These are phyloP conservation scores for Tolypocladium cylindrosporum DNA, from an alignment of 2,329 filamentous ascomycete species.

Conservation along the genomic window DNA sequence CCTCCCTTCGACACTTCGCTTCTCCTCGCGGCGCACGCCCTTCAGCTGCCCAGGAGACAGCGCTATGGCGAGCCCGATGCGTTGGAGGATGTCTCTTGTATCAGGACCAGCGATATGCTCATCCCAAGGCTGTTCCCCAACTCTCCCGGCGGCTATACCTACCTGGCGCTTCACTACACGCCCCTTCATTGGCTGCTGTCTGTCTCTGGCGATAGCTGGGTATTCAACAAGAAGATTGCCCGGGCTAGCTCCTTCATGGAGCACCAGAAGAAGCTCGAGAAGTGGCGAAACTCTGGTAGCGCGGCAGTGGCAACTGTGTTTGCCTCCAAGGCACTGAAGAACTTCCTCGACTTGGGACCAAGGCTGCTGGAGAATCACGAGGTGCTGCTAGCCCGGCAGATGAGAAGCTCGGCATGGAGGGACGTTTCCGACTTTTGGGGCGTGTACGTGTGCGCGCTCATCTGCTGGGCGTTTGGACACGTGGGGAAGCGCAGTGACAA, in stretches of 20 bases:
- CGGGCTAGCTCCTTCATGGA: constrained; percentile 31
- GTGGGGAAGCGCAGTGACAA: constrained; percentile 9
- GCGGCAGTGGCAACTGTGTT: constrained; percentile 37
- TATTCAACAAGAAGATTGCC: constrained; percentile 44
- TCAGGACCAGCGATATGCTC: constrained; percentile 13
- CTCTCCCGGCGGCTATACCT: constrained; percentile 38
- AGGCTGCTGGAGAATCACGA: constrained; percentile 2
- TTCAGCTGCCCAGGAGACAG: constrained; percentile 26
- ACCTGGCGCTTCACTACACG: constrained; percentile 46
- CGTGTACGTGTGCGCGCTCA: constrained; percentile 45
- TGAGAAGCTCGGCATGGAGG: constrained; percentile 11
- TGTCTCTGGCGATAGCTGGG: constrained; percentile 48
- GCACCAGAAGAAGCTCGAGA: constrained; percentile 34
- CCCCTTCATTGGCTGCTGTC: constrained; percentile 48
- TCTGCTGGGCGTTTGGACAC: constrained; percentile 49
- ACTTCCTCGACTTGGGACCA: constrained; percentile 25
- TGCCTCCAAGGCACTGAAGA: constrained; percentile 41
- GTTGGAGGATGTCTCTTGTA: constrained; percentile 11
- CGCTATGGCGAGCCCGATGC: constrained; percentile 15
- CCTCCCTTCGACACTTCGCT: constrained; percentile 28
- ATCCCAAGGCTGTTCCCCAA: constrained; percentile 32
- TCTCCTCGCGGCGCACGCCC: constrained; percentile 27
- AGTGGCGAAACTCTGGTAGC: constrained; percentile 34
- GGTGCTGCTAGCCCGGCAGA: background rate
- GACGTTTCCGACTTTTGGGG: constrained; percentile 44